phyloP scores from a whole-genome alignment of 768 basidiomycete species.

The Lactarius psammicola region DNA sequence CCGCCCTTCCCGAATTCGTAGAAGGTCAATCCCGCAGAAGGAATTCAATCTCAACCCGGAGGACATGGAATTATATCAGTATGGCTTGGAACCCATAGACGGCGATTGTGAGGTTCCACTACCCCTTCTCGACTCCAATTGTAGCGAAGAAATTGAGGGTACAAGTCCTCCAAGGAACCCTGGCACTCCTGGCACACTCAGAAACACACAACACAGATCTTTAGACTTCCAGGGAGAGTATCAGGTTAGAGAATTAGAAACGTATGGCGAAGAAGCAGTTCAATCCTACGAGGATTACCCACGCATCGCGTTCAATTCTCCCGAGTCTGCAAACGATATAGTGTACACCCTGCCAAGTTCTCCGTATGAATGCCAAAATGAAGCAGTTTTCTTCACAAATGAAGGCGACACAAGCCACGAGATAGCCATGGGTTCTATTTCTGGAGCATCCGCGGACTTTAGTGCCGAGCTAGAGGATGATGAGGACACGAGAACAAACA shows the following conservation, averaged over 20 bases:
- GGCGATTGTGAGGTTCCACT: background rate
- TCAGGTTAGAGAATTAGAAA: background rate
- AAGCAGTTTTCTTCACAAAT: background rate
- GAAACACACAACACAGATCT: slow-evolving; percentile 1
- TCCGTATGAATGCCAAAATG: slow-evolving; percentile 8
- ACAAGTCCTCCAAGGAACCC: background rate
- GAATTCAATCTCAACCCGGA: background rate
- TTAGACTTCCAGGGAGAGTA: background rate
- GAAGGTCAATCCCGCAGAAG: slow-evolving; percentile 6
- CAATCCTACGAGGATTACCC: background rate
- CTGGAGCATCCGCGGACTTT: slow-evolving; percentile 2
- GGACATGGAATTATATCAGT: slow-evolving; percentile 9
- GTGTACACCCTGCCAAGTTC: background rate
- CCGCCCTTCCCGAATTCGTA: slow-evolving; percentile 12
- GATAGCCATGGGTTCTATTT: background rate
- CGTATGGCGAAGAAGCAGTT: background rate
- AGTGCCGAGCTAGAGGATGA: slow-evolving; percentile 1
- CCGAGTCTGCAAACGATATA: slow-evolving; percentile 2
- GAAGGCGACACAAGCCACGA: slow-evolving; percentile 7
- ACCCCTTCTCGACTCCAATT: background rate
- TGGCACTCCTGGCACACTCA: background rate
- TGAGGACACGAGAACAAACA: background rate
- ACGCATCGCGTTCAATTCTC: background rate
- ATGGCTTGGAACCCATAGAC: slow-evolving; percentile 11
- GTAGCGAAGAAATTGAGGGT: background rate